Base-by-base conservation (phyloP, 495 filamentous ascomycete genomes). In the Daldinia vernicosa region DNA sequence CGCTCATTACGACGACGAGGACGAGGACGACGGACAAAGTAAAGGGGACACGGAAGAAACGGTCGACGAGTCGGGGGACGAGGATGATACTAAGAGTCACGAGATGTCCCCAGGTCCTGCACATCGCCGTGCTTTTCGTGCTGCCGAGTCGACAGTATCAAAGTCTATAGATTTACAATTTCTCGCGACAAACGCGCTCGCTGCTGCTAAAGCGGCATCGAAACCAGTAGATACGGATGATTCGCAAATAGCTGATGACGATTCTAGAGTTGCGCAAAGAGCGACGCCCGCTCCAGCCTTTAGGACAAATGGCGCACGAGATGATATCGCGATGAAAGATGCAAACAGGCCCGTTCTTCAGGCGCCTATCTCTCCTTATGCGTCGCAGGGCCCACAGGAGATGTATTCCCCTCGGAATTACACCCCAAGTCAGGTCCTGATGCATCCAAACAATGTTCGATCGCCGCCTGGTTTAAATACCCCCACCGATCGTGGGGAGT, bases 131-230 rank as follows among this genome's bases (percentile, higher is more conserved):
- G n/a, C 59, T 43, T 51, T 51, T 73, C 52, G 51, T 58, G 63
- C 66, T 50, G 40, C 15, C 28, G 69, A 72, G 35, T 27, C 59
- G 64, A 55, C 58, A 45, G 59, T 59, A 32, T 9, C 75, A 45
- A 69, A 60, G 47, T 35, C 61, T 22, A 70, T 74, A 32, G 79
- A 81, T 51, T 61, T 84, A 56, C 80, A 82, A 58, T 81, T 76
- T 63, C 72, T 82, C 45, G 83, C 83, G 27, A 77, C 80, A 12
- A 72, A 75, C 55, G 79, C 80, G 54, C 72, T 77, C 30, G 71
- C 69, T 28, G 76, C 66, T 51, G 72, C 69, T n/a, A 75, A 74
- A 24, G 65, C 75, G 15, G 68, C 67, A 33, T 71, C 72, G n/a
- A 71, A 75, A 33, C 67, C 69, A 15, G 57, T 66, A 27, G 67